These are phyloP conservation scores for Acanthamoeba sp. DNA, from an alignment of 208 protist genomes.

Conservation along the genomic window DNA sequence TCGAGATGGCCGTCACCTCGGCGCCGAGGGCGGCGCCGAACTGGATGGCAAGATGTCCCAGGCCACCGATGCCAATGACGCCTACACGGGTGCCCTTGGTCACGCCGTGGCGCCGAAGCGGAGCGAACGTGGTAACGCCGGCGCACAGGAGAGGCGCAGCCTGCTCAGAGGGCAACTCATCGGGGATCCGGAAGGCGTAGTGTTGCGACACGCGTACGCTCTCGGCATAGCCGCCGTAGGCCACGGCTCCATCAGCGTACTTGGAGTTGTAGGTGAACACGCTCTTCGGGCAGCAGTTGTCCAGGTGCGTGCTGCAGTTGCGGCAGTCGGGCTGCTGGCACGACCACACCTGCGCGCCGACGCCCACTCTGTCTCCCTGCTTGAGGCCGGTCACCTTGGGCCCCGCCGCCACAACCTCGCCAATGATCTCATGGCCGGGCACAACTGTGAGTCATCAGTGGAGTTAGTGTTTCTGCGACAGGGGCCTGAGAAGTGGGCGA, in stretches of 20 bases:
- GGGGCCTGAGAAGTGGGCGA: neutral
- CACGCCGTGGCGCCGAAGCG: conserved; percentile 65
- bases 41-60: conserved; percentile 79
- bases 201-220: conserved; percentile 37
- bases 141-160: conserved; percentile 80
- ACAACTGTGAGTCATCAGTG: conserved; percentile 5
- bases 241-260: conserved; percentile 5
- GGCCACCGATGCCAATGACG: conserved; percentile 82
- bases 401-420: conserved; percentile 12
- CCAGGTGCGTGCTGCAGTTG: neutral
- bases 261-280: conserved; percentile 55
- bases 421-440: conserved; percentile 79
- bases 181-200: conserved; percentile 73
- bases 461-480: no score
- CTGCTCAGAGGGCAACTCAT: conserved; percentile 49
- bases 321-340: conserved; percentile 46
- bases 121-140: conserved; percentile 80
- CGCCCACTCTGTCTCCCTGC: conserved; percentile 71
- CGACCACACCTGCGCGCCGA: conserved; percentile 54
- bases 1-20: conserved; percentile 82
- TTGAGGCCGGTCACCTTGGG: conserved; percentile 59
- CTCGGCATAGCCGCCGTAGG: conserved; percentile 70
- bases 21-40: conserved; percentile 74
- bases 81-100: conserved; percentile 71
- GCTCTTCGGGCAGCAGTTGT: conserved; percentile 54